A percentile compares a stretch with the other conserved stretches of the same genome.
Evolutionary conservation across 2,329 filamentous ascomycete species (phyloP).

Genomic region (Arthrobotrys musiformis): DNA sequence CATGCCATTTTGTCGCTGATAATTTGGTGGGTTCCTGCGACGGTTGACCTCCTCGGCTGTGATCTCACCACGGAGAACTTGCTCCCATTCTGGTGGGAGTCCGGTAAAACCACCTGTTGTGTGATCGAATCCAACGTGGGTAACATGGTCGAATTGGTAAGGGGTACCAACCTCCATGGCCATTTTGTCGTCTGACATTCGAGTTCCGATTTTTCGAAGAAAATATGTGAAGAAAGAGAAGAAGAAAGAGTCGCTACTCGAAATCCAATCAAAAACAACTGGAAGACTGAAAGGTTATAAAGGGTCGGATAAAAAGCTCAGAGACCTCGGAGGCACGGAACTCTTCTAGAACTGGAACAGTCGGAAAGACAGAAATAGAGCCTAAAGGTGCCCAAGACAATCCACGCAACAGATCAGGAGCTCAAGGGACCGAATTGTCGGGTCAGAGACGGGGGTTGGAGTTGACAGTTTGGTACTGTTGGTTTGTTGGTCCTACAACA

Average conservation of each 20-base stretch:
- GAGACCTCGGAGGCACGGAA: slow-evolving; percentile 19
- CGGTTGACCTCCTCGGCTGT: slow-evolving; percentile 53
- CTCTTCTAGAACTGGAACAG: slow-evolving; percentile 25
- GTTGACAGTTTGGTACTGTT: slow-evolving; percentile 42
- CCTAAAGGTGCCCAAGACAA: slow-evolving; percentile 38
- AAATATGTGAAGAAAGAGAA: not conserved
- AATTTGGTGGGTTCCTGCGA: slow-evolving; percentile 47
- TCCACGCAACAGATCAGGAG: slow-evolving; percentile 25
- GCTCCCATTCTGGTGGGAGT: slow-evolving; percentile 93
- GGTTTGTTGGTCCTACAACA: slow-evolving; percentile 32
- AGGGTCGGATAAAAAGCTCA: not conserved
- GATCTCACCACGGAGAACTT: slow-evolving; percentile 70
- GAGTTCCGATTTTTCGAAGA: slow-evolving; percentile 16
- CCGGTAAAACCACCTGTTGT: slow-evolving; percentile 94
- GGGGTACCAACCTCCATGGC: slow-evolving; percentile 85
- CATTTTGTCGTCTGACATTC: slow-evolving; percentile 56
- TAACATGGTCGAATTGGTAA: slow-evolving; percentile 94
- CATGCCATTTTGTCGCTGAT: slow-evolving; percentile 42
- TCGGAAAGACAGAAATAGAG: slow-evolving; percentile 19
- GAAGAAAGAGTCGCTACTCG: not conserved
- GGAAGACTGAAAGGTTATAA: slow-evolving; percentile 5
- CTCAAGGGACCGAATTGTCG: slow-evolving; percentile 31
- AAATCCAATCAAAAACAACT: not conserved
- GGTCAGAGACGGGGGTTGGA: slow-evolving; percentile 23
- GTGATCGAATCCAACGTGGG: slow-evolving; percentile 96